A percentile compares a stretch with the other conserved stretches of the same genome.
Conservation (phyloP, 129 eudicot genomes). For the Pulicaria dysenterica region DNA sequence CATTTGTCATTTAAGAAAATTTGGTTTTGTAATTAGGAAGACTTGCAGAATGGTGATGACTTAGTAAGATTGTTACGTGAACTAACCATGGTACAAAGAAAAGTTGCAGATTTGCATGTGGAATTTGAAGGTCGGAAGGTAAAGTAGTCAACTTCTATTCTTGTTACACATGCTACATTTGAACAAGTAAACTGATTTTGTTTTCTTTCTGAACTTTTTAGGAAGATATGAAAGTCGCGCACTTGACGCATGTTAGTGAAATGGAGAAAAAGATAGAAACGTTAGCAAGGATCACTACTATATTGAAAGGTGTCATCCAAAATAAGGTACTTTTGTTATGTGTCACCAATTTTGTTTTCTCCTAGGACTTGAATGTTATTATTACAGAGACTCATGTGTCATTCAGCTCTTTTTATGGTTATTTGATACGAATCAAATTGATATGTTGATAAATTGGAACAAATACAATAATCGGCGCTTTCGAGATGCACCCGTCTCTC, state of each 20-base stretch:
- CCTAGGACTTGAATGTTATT: not conserved
- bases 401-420: not conserved
- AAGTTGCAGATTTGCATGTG: constrained; percentile 78
- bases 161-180: not conserved
- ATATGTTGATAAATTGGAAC: no score
- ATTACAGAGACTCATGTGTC: not conserved
- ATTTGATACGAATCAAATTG: no score
- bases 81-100: constrained; percentile 75
- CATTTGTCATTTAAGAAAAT: constrained; percentile 2
- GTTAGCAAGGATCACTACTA: constrained; percentile 75
- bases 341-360: not conserved
- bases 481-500: no score
- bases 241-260: constrained; percentile 90
- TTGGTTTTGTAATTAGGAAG: constrained; percentile 44
- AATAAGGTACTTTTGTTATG: constrained; percentile 58
- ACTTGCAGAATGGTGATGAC: constrained; percentile 68
- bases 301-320: constrained; percentile 79
- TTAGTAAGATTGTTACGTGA: constrained; percentile 72
- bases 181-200: constrained; percentile 1
- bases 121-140: constrained; percentile 98
- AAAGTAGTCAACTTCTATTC: constrained; percentile 17
- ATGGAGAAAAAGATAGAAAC: constrained; percentile 96
- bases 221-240: constrained; percentile 92
- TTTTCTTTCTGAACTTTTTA: constrained; percentile 22
- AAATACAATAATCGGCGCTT: no score